These are phyloP conservation scores for Phascolomyces articulosus DNA, from an alignment of 371 early-diverging fungal genomes.

Conservation along the genomic window DNA sequence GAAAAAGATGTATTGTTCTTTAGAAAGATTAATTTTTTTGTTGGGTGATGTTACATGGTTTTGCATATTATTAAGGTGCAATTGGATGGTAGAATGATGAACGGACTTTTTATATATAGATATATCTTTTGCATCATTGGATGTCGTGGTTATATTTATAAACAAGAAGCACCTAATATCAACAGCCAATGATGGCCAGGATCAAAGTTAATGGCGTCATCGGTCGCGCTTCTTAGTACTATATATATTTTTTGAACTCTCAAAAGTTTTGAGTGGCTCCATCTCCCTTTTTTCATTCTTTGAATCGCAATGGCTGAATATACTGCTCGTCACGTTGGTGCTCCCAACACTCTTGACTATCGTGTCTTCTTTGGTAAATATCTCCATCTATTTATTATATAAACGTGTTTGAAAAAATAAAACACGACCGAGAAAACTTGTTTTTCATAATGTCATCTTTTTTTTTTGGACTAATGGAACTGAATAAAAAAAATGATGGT, in stretches of 20 bases:
- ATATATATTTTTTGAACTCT: constrained; percentile 2
- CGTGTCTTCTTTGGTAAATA: constrained; percentile 84
- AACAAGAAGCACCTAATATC: background rate
- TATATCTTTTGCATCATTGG: no score
- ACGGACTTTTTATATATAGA: no score
- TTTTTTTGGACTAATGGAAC: background rate
- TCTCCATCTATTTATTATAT: no score
- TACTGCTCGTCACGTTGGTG: constrained; percentile 78
- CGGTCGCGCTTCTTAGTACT: background rate
- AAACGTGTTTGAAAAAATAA: background rate
- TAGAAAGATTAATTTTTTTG: no score
- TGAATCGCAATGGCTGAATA: constrained; percentile 57
- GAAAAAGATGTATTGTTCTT: no score
- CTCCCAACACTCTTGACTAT: constrained; percentile 88
- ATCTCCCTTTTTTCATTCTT: constrained; percentile 16
- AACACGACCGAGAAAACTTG: no score
- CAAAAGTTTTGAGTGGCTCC: background rate
- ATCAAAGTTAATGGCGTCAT: constrained; percentile 3
- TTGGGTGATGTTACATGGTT: no score
- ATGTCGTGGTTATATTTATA: no score
- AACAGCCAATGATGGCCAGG: background rate
- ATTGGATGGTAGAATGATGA: no score
- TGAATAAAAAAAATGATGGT: background rate
- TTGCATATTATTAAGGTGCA: no score
- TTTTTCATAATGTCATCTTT: no score